Percentiles rank a stretch among this genome's conserved stretches.
Evolutionary conservation across 495 filamentous ascomycete genomes (phyloP).

Genomic region (Hypoxylon perforatum): DNA sequence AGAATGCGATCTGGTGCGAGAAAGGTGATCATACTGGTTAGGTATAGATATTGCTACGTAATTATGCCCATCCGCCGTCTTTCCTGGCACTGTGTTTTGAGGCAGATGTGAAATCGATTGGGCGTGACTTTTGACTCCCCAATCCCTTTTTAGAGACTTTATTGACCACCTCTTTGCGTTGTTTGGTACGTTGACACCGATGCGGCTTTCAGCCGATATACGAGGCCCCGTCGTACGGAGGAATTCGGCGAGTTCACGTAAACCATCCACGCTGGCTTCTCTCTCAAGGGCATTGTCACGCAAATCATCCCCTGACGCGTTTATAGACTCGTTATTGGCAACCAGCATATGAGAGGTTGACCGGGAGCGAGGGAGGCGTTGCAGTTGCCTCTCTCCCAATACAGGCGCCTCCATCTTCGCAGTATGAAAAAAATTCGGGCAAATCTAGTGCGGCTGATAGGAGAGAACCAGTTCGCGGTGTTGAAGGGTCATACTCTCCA

Average conservation of each 20-base stretch:
- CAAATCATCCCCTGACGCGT: background rate
- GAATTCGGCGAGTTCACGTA: conserved; percentile 25
- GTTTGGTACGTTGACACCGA: background rate
- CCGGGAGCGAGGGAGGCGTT: conserved; percentile 24
- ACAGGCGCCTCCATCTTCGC: background rate
- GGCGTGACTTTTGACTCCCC: conserved; percentile 17
- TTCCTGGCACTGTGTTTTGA: conserved; percentile 5
- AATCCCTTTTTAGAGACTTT: conserved; percentile 23
- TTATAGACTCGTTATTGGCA: background rate
- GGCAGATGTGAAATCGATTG: conserved; percentile 24
- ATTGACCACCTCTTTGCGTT: conserved; percentile 25
- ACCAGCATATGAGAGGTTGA: conserved; percentile 35
- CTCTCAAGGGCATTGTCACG: background rate
- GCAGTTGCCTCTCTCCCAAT: background rate
- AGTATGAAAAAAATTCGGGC: background rate
- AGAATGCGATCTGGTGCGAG: conserved; percentile 15
- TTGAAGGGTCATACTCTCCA: background rate
- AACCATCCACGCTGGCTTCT: conserved; percentile 12
- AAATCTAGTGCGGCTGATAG: background rate
- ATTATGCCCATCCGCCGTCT: conserved; percentile 16
- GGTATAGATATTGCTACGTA: background rate
- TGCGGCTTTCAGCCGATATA: conserved; percentile 11
- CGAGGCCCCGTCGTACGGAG: conserved; percentile 19
- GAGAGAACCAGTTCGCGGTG: background rate
- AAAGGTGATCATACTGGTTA: background rate